Evolutionary conservation across 2,329 filamentous ascomycete genomes (phyloP).

Genomic region (Fusarium burgessii): DNA sequence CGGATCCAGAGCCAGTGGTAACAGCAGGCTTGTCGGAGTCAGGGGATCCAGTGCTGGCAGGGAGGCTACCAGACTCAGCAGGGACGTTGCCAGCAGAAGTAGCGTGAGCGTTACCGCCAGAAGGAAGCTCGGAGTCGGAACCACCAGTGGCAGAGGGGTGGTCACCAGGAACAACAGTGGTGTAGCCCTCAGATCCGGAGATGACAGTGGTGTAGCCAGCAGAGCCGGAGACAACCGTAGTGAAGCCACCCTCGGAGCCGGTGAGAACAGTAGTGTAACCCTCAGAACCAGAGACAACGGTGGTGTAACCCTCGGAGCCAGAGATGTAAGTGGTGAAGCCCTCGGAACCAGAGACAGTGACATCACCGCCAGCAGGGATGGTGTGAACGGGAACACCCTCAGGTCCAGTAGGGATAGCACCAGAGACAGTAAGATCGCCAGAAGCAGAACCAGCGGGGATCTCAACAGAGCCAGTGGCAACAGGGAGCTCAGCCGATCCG

Average conservation of each 20-base stretch:
- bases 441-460: not conserved
- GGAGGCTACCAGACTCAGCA: constrained; percentile 13
- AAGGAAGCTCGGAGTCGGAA: not conserved
- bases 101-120: constrained; percentile 2
- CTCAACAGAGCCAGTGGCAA: not conserved
- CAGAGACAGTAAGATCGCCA: not conserved
- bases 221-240: constrained; percentile 14
- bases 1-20: constrained; percentile 13
- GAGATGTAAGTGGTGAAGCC: constrained; percentile 10
- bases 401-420: constrained; percentile 6
- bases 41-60: constrained; percentile 4
- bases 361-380: constrained; percentile 14
- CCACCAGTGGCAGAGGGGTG: constrained; percentile 1
- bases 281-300: constrained; percentile 1
- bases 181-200: constrained; percentile 5
- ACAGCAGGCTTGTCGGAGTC: not conserved
- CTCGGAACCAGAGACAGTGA: constrained; percentile 9
- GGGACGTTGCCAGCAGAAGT: constrained; percentile 9
- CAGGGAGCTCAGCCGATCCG: not conserved
- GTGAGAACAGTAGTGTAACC: constrained; percentile 15
- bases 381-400: constrained; percentile 14
- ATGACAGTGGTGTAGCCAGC: constrained; percentile 16
- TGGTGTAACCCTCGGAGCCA: constrained; percentile 14
- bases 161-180: not conserved
- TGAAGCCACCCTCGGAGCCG: constrained; percentile 18